Evolutionary conservation across 176 grass and related monocot species (phyloP), one percentile per base, ranked within the genome.

Genomic region (Calamus simplicifolius): DNA sequence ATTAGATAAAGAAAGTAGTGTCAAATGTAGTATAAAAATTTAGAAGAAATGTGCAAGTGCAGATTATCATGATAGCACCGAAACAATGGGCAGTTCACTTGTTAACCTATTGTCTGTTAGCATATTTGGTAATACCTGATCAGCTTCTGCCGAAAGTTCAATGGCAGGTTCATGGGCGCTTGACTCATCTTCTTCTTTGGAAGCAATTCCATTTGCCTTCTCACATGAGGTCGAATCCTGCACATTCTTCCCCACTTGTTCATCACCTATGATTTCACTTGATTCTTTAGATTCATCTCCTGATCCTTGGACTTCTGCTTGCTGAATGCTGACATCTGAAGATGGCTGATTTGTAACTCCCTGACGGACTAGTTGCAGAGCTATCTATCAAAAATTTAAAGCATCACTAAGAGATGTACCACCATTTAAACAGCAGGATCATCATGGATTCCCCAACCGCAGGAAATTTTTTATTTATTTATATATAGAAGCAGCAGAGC

Each of bases 311-410:
- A 43, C 35, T 43, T 12, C 35, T 49, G 16, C 48, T 61, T 74
- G 66, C 51, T 70, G 56, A 25, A 61, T 59, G n/a, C 52, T 29
- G 67, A 66, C 58, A 49, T 81, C 78, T 69, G 73, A 52, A 56
- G 57, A 61, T 69, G 76, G 59, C 18, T 81, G 70, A 61, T 85
- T 81, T 58, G 84, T 76, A 23, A 79, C 77, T 8, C 80, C 84
- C 81, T 75, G 77, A 52, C 89, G 89, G 67, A 94, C 89, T 54
- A 94, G 84, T 63, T 79, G 77, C 54, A 94, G 67, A 85, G 89
- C 89, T 73, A 94, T 94, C 89, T 94, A 76, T 38, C 31, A 60
- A 43, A 43, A 43, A 2, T 43, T 43, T 43, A 43, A 43, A 43
- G 55, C 12, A 50, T 25, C 54, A 77, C 72, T 43, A 8, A 43